Conservation (phyloP, 768 basidiomycete genomes). For the Termitomyces sp. region DNA sequence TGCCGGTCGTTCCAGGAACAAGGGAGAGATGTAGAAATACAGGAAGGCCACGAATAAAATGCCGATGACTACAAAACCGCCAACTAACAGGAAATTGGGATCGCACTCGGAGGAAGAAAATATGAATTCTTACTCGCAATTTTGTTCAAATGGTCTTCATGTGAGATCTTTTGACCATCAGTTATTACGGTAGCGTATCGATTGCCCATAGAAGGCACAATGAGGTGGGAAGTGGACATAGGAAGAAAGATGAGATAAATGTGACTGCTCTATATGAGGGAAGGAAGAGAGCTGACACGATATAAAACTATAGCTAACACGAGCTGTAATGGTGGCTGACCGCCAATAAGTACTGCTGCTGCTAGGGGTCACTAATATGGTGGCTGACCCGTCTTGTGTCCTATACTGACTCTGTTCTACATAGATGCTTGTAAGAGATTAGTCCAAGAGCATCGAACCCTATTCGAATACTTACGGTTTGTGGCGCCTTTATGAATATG, state of each 20-base stretch:
- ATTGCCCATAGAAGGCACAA: background rate
- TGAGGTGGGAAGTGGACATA: background rate
- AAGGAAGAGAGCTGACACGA: background rate
- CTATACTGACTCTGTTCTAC: background rate
- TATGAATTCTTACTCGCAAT: background rate
- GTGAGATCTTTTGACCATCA: background rate
- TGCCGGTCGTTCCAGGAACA: slow-evolving; percentile 2
- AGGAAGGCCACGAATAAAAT: slow-evolving; percentile 21
- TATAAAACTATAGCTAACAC: background rate
- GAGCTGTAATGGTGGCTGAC: background rate
- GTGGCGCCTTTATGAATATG: background rate
- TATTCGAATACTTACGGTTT: background rate
- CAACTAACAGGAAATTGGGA: slow-evolving; percentile 12
- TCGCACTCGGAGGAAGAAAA: background rate
- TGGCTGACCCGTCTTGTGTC: background rate
- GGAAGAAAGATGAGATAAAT: background rate
- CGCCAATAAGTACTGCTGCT: background rate
- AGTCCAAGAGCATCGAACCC: background rate
- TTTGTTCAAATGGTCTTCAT: background rate
- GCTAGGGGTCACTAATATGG: no score
- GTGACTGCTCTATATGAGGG: background rate
- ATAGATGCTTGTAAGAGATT: background rate
- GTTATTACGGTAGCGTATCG: background rate
- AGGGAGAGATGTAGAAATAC: slow-evolving; percentile 22
- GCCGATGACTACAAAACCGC: slow-evolving; percentile 17